Evolutionary conservation across 208 protist species (phyloP).

Genomic region (Trypanosoma scelopori): DNA sequence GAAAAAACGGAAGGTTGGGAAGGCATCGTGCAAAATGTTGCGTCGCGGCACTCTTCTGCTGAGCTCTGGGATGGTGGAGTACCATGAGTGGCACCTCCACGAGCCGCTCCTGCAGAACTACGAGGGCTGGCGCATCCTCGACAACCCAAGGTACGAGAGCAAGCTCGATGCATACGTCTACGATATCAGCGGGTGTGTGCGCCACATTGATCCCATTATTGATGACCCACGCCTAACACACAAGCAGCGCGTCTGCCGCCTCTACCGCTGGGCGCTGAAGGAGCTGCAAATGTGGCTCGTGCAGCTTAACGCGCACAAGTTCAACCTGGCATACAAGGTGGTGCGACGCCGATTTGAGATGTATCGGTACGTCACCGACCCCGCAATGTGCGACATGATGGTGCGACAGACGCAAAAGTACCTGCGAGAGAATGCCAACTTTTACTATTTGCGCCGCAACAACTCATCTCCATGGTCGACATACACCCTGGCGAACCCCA

Average conservation of each 20-base stretch:
- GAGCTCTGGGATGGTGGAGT: slow-evolving; percentile 86
- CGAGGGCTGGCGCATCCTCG: slow-evolving; percentile 91
- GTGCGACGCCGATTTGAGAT: slow-evolving; percentile 84
- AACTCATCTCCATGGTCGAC: slow-evolving; percentile 80
- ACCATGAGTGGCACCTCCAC: slow-evolving; percentile 91
- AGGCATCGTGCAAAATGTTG: slow-evolving; percentile 47
- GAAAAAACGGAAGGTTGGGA: neutral
- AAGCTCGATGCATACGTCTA: slow-evolving; percentile 82
- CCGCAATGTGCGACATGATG: slow-evolving; percentile 91
- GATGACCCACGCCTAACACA: slow-evolving; percentile 92
- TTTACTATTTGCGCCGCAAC: slow-evolving; percentile 83
- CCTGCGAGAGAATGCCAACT: slow-evolving; percentile 82
- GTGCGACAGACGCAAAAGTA: slow-evolving; percentile 92
- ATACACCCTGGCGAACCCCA: slow-evolving; percentile 80
- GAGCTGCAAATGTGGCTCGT: slow-evolving; percentile 89
- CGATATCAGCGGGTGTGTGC: slow-evolving; percentile 78
- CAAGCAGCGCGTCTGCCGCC: slow-evolving; percentile 90
- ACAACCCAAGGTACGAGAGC: slow-evolving; percentile 85
- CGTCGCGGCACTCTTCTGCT: slow-evolving; percentile 68
- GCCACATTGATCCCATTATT: slow-evolving; percentile 91
- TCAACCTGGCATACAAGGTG: slow-evolving; percentile 90
- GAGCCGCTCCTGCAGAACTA: slow-evolving; percentile 91
- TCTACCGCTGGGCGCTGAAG: slow-evolving; percentile 89
- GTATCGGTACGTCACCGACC: slow-evolving; percentile 90
- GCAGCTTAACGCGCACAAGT: slow-evolving; percentile 86